Conservation (phyloP, 257 asterid species). For the Apocynum venetum region DNA sequence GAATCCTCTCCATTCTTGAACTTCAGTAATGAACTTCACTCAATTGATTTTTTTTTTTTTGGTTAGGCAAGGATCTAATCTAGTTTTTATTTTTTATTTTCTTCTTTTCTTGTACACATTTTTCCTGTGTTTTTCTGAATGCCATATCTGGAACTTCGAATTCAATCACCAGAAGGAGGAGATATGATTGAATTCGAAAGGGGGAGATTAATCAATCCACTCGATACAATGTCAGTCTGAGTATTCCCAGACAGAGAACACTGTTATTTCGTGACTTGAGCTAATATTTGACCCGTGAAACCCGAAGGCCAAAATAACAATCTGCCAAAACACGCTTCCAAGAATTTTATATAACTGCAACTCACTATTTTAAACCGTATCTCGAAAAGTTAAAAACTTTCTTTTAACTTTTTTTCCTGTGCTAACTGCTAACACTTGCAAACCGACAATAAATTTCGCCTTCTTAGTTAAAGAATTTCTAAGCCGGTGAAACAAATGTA, state of each 20-base stretch:
- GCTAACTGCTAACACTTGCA: neutral
- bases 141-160: neutral
- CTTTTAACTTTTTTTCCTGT: neutral
- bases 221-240: slow-evolving; percentile 14
- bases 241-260: slow-evolving; percentile 4
- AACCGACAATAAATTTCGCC: neutral
- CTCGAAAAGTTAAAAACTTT: slow-evolving; percentile 1
- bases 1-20: neutral
- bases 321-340: neutral
- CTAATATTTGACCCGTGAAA: slow-evolving; percentile 24
- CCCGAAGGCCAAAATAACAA: slow-evolving; percentile 1
- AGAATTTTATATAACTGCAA: neutral
- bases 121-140: neutral
- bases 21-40: neutral
- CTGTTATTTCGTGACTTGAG: slow-evolving; percentile 20
- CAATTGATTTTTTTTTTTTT: neutral
- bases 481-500: neutral
- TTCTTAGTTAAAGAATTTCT: neutral
- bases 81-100: neutral
- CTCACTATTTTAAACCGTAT: neutral
- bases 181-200: neutral
- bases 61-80: neutral
- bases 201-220: neutral
- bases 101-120: neutral
- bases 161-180: neutral